A percentile compares a stretch with the other conserved stretches of the same genome.
Evolutionary conservation across 2,329 filamentous ascomycete species (phyloP).

Genomic region (Aspergillus sp.): DNA sequence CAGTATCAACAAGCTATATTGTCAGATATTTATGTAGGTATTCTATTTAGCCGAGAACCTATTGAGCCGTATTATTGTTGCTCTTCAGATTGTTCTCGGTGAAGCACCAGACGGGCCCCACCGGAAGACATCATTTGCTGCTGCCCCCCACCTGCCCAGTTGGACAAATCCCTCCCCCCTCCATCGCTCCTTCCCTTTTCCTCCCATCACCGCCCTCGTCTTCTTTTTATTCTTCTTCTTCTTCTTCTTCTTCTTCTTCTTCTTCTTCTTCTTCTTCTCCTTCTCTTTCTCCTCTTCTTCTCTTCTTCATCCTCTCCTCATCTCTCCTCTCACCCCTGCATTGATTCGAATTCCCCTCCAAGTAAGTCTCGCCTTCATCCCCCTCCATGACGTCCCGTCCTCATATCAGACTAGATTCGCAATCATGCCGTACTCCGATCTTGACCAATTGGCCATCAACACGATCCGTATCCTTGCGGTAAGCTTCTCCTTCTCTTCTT

Average conservation of each 20-base stretch:
- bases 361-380: conserved; percentile 9
- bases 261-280: conserved; percentile 18
- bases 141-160: conserved; percentile 29
- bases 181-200: conserved; percentile 12
- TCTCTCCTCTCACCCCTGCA: conserved; percentile 18
- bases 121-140: conserved; percentile 27
- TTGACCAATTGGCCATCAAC: conserved; percentile 92
- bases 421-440: conserved; percentile 82
- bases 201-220: no score
- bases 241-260: conserved; percentile 10
- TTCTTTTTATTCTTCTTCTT: conserved; percentile 11
- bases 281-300: no score
- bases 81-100: neutral
- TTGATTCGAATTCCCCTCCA: conserved; percentile 13
- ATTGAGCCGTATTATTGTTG: neutral
- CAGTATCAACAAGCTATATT: no score
- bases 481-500: conserved; percentile 49
- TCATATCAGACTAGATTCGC: conserved; percentile 27
- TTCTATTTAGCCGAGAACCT: no score
- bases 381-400: conserved; percentile 5
- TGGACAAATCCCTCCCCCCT: conserved; percentile 7
- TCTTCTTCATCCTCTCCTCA: no score
- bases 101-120: conserved; percentile 15
- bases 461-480: conserved; percentile 96
- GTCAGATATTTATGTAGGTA: no score